These are phyloP conservation scores for Solanum hybrid DNA, from an alignment of 305 asterid genomes.

Conservation along the genomic window DNA sequence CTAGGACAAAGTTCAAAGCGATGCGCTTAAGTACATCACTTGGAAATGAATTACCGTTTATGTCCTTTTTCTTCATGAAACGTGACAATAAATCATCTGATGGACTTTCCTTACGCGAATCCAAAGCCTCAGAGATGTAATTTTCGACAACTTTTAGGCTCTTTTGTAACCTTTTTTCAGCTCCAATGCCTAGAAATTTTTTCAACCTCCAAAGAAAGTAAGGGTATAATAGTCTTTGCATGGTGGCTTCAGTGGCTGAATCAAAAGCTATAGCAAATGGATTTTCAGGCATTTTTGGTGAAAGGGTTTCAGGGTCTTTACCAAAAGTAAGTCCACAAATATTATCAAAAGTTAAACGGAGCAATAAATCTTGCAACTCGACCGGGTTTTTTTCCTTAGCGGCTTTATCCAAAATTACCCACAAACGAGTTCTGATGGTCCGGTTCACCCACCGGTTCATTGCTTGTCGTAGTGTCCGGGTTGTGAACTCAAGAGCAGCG, in stretches of 20 bases:
- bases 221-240: conserved; percentile 45
- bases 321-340: conserved; percentile 60
- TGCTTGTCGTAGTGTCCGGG: conserved; percentile 55
- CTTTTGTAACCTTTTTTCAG: conserved; percentile 36
- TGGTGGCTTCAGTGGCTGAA: conserved; percentile 50
- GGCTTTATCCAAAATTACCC: conserved; percentile 38
- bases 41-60: conserved; percentile 27
- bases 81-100: conserved; percentile 49
- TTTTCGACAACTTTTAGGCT: conserved; percentile 41
- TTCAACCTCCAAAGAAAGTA: conserved; percentile 47
- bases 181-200: conserved; percentile 45
- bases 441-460: conserved; percentile 68
- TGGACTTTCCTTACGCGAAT: conserved; percentile 35
- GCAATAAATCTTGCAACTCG: conserved; percentile 43
- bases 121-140: conserved; percentile 39
- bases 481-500: conserved; percentile 60
- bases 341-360: conserved; percentile 51
- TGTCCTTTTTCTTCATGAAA: conserved; percentile 48
- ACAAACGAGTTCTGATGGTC: conserved; percentile 37
- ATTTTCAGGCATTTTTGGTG: conserved; percentile 44
- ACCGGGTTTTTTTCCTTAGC: conserved; percentile 29
- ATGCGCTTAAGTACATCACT: conserved; percentile 44
- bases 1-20: conserved; percentile 46
- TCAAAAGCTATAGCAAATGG: conserved; percentile 46
- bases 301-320: conserved; percentile 47